phyloP scores from a whole-genome alignment of 2,329 filamentous ascomycete genomes.

The Colletotrichum sp. region DNA sequence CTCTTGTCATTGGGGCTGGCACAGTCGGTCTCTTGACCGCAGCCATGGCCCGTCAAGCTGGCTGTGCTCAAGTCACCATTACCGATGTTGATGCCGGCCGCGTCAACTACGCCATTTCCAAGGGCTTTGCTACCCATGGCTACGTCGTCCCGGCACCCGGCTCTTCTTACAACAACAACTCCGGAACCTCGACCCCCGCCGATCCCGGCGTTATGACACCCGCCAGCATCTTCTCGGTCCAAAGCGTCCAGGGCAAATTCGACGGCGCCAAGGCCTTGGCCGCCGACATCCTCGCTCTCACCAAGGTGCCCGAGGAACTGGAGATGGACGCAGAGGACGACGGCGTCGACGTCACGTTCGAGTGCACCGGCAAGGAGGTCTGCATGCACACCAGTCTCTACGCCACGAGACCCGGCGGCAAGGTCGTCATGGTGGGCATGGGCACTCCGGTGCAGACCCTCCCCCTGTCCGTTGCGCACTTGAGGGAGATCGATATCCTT shows the following conservation, averaged over 20 bases:
- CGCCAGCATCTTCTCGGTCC: conserved; percentile 48
- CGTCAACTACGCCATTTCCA: conserved; percentile 62
- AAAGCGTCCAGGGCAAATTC: conserved; percentile 54
- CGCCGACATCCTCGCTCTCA: conserved; percentile 51
- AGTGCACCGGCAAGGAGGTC: conserved; percentile 78
- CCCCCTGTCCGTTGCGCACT: conserved; percentile 73
- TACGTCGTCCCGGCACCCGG: conserved; percentile 57
- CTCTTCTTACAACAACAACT: conserved; percentile 43
- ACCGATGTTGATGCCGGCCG: conserved; percentile 66
- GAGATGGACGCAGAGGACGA: conserved; percentile 56
- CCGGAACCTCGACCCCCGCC: conserved; percentile 53
- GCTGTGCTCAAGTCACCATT: conserved; percentile 64
- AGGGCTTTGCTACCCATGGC: conserved; percentile 65
- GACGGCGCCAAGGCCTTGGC: conserved; percentile 57
- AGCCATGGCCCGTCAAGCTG: conserved; percentile 65
- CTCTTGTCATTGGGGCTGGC: conserved; percentile 69
- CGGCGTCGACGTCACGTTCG: conserved; percentile 74
- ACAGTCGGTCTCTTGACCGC: conserved; percentile 68
- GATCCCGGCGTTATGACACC: conserved; percentile 46
- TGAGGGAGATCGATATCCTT: conserved; percentile 79
- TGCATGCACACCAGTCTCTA: conserved; percentile 80
- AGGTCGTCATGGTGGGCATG: conserved; percentile 81
- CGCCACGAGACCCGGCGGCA: conserved; percentile 72
- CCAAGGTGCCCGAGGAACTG: conserved; percentile 30
- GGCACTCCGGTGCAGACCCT: conserved; percentile 78